Conservation (phyloP, 1,284 basidiomycete species). For the Hemileia vastatrix region DNA sequence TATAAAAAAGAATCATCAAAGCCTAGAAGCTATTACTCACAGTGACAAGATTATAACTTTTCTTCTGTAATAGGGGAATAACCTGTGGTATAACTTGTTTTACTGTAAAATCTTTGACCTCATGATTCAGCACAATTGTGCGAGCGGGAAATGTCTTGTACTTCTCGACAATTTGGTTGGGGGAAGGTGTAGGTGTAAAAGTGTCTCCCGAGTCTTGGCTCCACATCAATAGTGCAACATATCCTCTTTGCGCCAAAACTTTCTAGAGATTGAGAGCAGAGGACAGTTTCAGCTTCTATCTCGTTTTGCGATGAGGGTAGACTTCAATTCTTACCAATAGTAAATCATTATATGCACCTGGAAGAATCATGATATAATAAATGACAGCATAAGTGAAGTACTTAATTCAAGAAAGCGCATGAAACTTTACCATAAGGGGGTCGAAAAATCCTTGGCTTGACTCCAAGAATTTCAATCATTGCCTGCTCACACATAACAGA, state of each 20-base stretch:
- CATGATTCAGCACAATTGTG: constrained; percentile 19
- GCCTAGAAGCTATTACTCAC: too few relatives aligned
- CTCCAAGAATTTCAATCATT: constrained; percentile 13
- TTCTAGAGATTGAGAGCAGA: neutral
- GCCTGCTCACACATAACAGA: too few relatives aligned
- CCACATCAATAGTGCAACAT: neutral
- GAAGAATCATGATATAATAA: constrained; percentile 21
- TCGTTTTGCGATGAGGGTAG: neutral
- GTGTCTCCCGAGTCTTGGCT: neutral
- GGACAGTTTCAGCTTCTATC: neutral
- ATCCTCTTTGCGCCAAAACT: neutral
- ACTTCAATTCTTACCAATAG: neutral
- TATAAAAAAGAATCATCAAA: too few relatives aligned
- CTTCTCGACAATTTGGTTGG: neutral
- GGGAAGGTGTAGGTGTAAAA: neutral
- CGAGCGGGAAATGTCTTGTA: constrained; percentile 1
- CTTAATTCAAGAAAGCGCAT: neutral
- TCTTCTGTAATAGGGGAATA: too few relatives aligned
- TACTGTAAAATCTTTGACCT: constrained; percentile 5
- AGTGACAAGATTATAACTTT: too few relatives aligned
- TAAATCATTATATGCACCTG: constrained; percentile 20
- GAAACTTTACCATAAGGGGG: constrained; percentile 13
- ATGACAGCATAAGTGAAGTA: neutral
- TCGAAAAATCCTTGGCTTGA: constrained; percentile 12
- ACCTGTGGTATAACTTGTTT: neutral